Base-by-base conservation (phyloP, 192 early-diverging fungal genomes). In the Pilaira anomala region DNA sequence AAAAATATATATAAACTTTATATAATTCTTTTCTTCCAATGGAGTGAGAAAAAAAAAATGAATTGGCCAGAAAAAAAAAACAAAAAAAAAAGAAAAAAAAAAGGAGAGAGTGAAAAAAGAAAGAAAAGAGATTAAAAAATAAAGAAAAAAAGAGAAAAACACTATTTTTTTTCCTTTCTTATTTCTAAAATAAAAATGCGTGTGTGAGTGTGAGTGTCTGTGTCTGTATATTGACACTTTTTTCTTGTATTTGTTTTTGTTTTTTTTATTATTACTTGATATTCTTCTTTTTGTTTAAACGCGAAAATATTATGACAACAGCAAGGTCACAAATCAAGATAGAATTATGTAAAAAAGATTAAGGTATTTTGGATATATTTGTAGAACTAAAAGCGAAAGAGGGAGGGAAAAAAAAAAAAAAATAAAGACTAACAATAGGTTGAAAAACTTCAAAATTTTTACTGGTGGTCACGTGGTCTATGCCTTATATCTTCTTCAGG, bases 301-400 rank as follows among this genome's bases (percentile, higher is more conserved):
- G 28, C 28, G 53, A 33, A 30, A 55, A 55, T 36, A 55, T 33
- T 55, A 55, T 19, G 19, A 19, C n/a, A 55, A 55, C 28, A 33
- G 18, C 28, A 55, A 30, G 30, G 53, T 18, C 28, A 55, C 30
- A 33, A 30, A 54, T 54, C 13, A 54, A 55, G 18, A 3, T 19
- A 33, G n/a, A 55, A 55, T 36, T 55, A 9, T 18, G 19, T 55
- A 60, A 29, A 29, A 8, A 46, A n/a, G 12, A 48, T 48, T n/a
- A 60, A 25, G 16, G 40, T 36, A n/a, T 21, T 41, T 19, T 4
- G 25, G 48, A 61, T 48, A 40, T 26, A 40, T 49, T 36, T 19
- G 41, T 45, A 18, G n/a, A 51, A n/a, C 12, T 48, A 49, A 49
- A 41, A 52, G 21, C 28, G 49, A 40, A 42, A 7, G n/a, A 21